Base-by-base conservation (phyloP, 306 rosid genomes). In the Medicago ruthenica region DNA sequence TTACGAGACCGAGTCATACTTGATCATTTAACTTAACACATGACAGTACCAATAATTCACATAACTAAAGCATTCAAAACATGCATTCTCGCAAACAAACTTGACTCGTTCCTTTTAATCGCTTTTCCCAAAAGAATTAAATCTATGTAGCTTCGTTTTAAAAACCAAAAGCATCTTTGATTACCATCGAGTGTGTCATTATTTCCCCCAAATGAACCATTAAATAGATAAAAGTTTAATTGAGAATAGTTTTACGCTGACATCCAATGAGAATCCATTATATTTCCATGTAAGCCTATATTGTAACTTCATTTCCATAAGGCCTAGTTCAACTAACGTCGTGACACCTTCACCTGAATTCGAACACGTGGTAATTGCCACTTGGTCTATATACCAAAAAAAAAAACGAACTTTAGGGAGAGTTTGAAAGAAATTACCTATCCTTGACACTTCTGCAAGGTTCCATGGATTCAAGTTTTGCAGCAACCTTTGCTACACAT, bases 361-460 rank as follows among this genome's bases (percentile, higher is more conserved):
- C 31, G 31, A 27, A 27, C 27, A 24, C 27, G 27, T 27, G 31
- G 31, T 27, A 27, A 24, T 24, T 24, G 27, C 27, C 27, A 24
- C 27, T 24, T 24, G 27, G 27, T 24, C 4, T 27, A 27, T 27
- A 27, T 27, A 27, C 31, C 31, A 24, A 24, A 24, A 24, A 24
- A 24, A 24, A 24, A 24, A 24, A 24, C 27, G 27, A 21, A 21
- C 22, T 21, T 21, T 0, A 21, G 1, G 22, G 22, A 27, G 31
- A 27, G 31, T 27, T 27, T 27, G 31, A 27, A 27, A 27, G 31
- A 27, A 27, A 27, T 17, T 82, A 94, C 97, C 98, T 90, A 76
- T 92, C 98, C 84, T 94, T 94, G 66, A 94, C 97, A 80, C 98
- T 94, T 79, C 96, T 88, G 76, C 98, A 94, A 18, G 97, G 98